Percentiles rank a stretch among this genome's conserved stretches.
These are phyloP conservation scores for Pythium guiyangense DNA, from an alignment of 352 stramenopile genomes.

Conservation along the genomic window DNA sequence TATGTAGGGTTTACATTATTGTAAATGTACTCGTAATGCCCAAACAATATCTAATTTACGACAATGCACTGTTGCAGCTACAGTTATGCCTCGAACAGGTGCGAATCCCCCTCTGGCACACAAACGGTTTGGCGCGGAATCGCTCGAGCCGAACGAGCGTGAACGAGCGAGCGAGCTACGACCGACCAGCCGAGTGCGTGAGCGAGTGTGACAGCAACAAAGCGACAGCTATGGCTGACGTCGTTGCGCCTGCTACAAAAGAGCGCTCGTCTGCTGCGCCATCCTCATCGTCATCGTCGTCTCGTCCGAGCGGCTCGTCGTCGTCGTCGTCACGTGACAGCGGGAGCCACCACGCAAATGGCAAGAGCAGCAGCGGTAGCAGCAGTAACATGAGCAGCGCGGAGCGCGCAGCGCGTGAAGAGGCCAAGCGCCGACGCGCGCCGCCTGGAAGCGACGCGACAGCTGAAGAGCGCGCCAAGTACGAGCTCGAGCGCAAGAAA, in stretches of 20 bases:
- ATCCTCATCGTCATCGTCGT: conserved; percentile 8
- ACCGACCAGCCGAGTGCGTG: not conserved
- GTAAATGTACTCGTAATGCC: no score
- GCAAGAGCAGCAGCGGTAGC: conserved; percentile 23
- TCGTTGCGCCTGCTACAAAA: conserved; percentile 6
- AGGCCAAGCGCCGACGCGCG: conserved; percentile 34
- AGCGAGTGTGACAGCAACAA: no score
- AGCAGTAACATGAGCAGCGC: conserved; percentile 4
- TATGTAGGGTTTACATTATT: no score
- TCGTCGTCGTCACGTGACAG: not conserved
- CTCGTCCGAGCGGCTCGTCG: conserved; percentile 3
- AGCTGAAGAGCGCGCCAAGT: conserved; percentile 66
- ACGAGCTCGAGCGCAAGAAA: conserved; percentile 84
- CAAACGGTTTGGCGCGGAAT: no score
- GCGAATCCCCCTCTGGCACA: no score
- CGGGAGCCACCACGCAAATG: conserved; percentile 7
- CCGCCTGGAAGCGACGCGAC: conserved; percentile 50
- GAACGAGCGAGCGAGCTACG: not conserved
- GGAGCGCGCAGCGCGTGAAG: conserved; percentile 21
- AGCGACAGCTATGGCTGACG: conserved; percentile 21
- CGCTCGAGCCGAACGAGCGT: not conserved
- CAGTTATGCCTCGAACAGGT: no score
- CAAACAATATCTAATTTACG: no score
- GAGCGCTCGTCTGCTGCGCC: not conserved
- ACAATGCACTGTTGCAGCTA: no score